Conservation (phyloP, 2,329 filamentous ascomycete genomes). For the Epichloe scottii region DNA sequence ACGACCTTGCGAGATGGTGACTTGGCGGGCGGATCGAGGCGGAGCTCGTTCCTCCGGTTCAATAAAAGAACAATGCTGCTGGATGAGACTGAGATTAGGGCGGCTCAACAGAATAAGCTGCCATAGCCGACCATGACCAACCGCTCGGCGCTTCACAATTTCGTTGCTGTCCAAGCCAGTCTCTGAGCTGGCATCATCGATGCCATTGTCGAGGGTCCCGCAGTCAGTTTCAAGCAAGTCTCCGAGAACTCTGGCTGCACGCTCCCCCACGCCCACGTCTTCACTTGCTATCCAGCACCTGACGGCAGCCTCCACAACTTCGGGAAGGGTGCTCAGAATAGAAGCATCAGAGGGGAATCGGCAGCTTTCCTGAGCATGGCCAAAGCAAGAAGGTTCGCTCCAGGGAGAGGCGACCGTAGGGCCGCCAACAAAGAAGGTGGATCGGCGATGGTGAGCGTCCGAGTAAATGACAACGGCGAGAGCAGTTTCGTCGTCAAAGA, state of each 20-base stretch:
- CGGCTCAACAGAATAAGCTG: conserved; percentile 34
- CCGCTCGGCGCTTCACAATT: conserved; percentile 24
- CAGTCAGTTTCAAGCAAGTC: conserved; percentile 45
- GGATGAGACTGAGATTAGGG: conserved; percentile 32
- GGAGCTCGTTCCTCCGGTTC: conserved; percentile 12
- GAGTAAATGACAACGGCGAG: conserved; percentile 36
- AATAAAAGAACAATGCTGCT: conserved; percentile 22
- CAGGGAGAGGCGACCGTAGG: conserved; percentile 39
- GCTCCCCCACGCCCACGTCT: conserved; percentile 43
- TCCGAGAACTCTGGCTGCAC: conserved; percentile 35
- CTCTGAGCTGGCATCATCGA: background rate
- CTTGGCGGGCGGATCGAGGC: conserved; percentile 23
- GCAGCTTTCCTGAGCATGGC: conserved; percentile 43
- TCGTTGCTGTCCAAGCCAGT: conserved; percentile 19
- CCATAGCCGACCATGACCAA: conserved; percentile 43
- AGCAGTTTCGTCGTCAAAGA: conserved; percentile 44
- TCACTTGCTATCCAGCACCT: conserved; percentile 39
- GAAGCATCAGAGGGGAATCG: conserved; percentile 33
- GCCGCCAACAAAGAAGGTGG: conserved; percentile 38
- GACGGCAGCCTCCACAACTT: conserved; percentile 35
- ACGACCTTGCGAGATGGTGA: conserved; percentile 39
- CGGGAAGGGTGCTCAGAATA: conserved; percentile 36
- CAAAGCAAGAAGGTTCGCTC: conserved; percentile 46
- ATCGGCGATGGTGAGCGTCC: conserved; percentile 38
- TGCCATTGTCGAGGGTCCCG: conserved; percentile 18